These are phyloP conservation scores for Aspergillus tubingensis DNA, from an alignment of 2,329 filamentous ascomycete species.

Conservation along the genomic window DNA sequence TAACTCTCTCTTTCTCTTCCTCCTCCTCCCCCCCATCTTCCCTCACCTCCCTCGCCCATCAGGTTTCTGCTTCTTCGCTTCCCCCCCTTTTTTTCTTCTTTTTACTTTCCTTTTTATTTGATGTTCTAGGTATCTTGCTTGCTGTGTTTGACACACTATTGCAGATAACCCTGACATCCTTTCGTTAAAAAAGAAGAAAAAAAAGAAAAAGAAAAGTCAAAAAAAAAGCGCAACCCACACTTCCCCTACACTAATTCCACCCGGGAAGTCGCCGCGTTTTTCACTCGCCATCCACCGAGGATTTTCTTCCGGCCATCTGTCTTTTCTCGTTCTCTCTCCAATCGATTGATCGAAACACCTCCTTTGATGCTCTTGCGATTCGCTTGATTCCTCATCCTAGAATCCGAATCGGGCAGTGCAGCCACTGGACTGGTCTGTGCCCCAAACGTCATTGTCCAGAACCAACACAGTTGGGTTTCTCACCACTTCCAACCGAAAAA, in stretches of 20 bases:
- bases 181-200: slow-evolving; percentile 31
- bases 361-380: slow-evolving; percentile 28
- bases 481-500: slow-evolving; percentile 18
- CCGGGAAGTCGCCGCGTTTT: slow-evolving; percentile 13
- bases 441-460: slow-evolving; percentile 35
- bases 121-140: slow-evolving; percentile 33
- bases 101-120: slow-evolving; percentile 27
- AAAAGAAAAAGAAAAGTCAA: slow-evolving; percentile 10
- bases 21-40: slow-evolving; percentile 10
- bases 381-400: slow-evolving; percentile 25
- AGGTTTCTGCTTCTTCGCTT: slow-evolving; percentile 15
- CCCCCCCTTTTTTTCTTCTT: slow-evolving; percentile 23
- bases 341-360: slow-evolving; percentile 7
- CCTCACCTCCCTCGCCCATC: slow-evolving; percentile 19
- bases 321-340: slow-evolving; percentile 21
- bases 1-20: slow-evolving; percentile 5
- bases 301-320: slow-evolving; percentile 19
- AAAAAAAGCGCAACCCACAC: slow-evolving; percentile 21
- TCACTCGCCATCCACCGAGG: slow-evolving; percentile 17
- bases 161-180: slow-evolving; percentile 40
- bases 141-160: slow-evolving; percentile 51
- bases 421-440: slow-evolving; percentile 51
- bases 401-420: slow-evolving; percentile 41
- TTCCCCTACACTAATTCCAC: slow-evolving; percentile 18
- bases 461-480: slow-evolving; percentile 31